Evolutionary conservation across 805 yeast genomes (phyloP), one percentile per base, ranked within the genome.

Genomic region (Kuraishia borneana): DNA sequence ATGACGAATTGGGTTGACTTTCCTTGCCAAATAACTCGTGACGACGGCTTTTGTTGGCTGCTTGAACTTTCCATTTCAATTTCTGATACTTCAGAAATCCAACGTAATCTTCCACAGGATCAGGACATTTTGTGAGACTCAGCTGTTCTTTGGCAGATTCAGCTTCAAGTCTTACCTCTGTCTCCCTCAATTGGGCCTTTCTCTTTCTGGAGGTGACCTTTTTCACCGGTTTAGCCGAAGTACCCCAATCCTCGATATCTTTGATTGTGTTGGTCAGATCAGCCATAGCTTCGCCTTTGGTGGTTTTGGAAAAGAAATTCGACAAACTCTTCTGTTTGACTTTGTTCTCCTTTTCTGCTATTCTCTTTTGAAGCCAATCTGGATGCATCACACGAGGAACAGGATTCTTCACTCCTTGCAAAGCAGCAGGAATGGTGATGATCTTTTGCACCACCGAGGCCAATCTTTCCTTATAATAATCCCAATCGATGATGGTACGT

Each of bases 331-430:
- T 64, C 54, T 89, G 97, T 47, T 83, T 83, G 47, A 71, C 65
- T 38, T 70, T 73, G 50, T 83, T 89, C 36, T 74, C 73, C 36
- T 64, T 70, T 5, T 58, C 59, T 2, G 68, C 65, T 35, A 89
- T 74, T 39, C 69, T 70, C 44, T 68, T 76, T 39, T 67, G 70
- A 36, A 92, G 63, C 99, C 99, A 92, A 21, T 80, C 92, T 0
- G 99, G 99, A 48, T 89, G 96, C 3, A 73, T 72, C 5, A 94
- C 89, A 44, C 96, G 65, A 4, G 96, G 96, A 30, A 94, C 96
- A 0, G 99, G 99, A 48, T 92, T 94, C 10, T 64, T 58, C 13
- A 89, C 73, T 34, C 75, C 74, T 59, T 92, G 98, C 36, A 89
- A 63, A 5, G 96, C 97, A 4, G 99, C 99, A 2, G 99, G 99